These are phyloP conservation scores for Trypanosoma lewisi DNA, from an alignment of 208 protist species.

Conservation along the genomic window DNA sequence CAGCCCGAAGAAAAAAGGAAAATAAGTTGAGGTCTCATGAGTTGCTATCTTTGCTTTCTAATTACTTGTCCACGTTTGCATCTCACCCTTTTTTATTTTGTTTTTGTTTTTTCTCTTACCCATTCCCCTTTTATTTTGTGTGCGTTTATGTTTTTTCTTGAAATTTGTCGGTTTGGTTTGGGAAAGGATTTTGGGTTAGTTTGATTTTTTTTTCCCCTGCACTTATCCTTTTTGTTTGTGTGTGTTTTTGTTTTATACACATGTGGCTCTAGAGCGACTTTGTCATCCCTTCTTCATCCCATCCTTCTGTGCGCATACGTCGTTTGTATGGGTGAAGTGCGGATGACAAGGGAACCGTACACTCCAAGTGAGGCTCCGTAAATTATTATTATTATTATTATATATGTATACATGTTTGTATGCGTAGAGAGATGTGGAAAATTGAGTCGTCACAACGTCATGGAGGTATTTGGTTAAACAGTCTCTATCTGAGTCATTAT, in stretches of 20 bases:
- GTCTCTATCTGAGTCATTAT: slow-evolving; percentile 20
- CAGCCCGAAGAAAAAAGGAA: no score
- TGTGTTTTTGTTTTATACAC: slow-evolving; percentile 4
- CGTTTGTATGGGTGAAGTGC: background rate
- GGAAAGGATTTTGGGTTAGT: slow-evolving; percentile 14
- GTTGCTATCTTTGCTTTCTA: no score
- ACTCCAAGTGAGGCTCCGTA: background rate
- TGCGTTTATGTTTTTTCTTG: no score
- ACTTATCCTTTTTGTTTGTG: background rate
- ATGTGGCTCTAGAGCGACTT: slow-evolving; percentile 7
- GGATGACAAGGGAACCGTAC: slow-evolving; percentile 7
- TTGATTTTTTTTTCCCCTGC: slow-evolving; percentile 15
- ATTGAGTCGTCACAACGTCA: background rate
- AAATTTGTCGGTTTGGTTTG: slow-evolving; percentile 3
- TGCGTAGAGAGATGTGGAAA: background rate
- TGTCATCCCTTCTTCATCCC: background rate
- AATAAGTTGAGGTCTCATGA: no score
- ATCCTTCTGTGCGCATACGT: background rate
- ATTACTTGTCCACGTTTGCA: no score
- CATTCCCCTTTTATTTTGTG: no score
- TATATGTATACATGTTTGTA: slow-evolving; percentile 15
- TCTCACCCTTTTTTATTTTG: no score
- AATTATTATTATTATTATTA: slow-evolving; percentile 21
- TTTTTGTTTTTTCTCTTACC: no score
- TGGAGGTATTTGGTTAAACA: slow-evolving; percentile 11